phyloP scores from a whole-genome alignment of 345 rosid genomes.

The Clausena lansium region DNA sequence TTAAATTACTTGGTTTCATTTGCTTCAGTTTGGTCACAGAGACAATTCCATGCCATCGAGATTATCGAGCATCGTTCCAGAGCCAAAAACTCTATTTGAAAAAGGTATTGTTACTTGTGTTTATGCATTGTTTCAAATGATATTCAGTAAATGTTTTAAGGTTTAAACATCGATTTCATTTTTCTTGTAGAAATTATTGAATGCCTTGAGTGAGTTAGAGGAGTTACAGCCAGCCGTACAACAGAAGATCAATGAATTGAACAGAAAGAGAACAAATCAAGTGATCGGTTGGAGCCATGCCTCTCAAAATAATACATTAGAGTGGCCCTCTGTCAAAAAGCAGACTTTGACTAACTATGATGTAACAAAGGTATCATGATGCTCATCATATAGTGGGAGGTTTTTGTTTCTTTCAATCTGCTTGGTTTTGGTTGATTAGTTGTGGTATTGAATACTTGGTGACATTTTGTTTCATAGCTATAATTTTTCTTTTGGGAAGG shows the following conservation, averaged over 20 bases:
- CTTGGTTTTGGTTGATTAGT: conserved; percentile 3
- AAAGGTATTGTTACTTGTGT: conserved; percentile 41
- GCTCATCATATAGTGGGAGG: conserved; percentile 17
- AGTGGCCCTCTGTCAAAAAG: conserved; percentile 47
- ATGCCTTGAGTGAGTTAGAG: conserved; percentile 80
- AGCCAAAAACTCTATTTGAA: conserved; percentile 54
- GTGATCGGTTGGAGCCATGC: conserved; percentile 31
- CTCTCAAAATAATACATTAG: conserved; percentile 38
- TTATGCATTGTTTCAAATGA: background rate
- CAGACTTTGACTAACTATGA: conserved; percentile 37
- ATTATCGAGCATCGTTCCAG: conserved; percentile 48
- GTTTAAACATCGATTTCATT: conserved; percentile 22
- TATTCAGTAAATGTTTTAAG: conserved; percentile 14
- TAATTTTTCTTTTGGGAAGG: background rate
- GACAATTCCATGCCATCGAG: conserved; percentile 92
- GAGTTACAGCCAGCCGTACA: conserved; percentile 75
- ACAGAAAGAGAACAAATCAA: conserved; percentile 44
- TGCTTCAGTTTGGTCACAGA: conserved; percentile 80
- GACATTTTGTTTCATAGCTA: background rate
- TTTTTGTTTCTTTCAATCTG: background rate
- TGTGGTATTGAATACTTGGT: background rate
- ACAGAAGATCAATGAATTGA: conserved; percentile 55
- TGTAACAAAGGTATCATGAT: conserved; percentile 48
- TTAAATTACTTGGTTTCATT: conserved; percentile 18
- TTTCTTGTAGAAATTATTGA: conserved; percentile 55